These are phyloP conservation scores for Populus tremula DNA, from an alignment of 345 rosid species.

Conservation along the genomic window DNA sequence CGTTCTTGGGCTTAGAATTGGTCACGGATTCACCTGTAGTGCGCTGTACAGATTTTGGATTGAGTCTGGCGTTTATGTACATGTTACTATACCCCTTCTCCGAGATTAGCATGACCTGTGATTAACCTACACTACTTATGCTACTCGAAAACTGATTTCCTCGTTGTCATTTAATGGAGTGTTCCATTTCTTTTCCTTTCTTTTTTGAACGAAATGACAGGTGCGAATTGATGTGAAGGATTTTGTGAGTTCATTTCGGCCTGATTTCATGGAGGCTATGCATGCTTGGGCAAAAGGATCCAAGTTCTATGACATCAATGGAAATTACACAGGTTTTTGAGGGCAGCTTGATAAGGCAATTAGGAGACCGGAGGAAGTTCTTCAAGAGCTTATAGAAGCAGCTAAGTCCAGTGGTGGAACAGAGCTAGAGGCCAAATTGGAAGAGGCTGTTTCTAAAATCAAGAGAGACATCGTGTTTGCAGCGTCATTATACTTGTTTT, in stretches of 20 bases:
- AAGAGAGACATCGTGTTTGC: constrained; percentile 98
- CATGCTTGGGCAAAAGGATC: constrained; percentile 99
- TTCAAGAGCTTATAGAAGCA: constrained; percentile 89
- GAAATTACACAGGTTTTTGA: constrained; percentile 91
- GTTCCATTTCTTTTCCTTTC: not conserved
- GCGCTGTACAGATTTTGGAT: not conserved
- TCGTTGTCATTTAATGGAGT: not conserved
- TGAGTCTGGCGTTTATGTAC: not conserved
- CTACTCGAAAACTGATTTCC: not conserved
- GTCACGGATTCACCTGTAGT: not conserved
- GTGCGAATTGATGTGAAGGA: constrained; percentile 81
- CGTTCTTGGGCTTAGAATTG: not conserved
- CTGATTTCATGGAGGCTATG: constrained; percentile 95
- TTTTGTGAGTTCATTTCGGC: constrained; percentile 80
- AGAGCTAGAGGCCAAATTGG: constrained; percentile 72
- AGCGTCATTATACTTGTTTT: constrained; percentile 64
- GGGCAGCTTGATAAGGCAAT: constrained; percentile 98
- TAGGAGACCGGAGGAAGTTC: constrained; percentile 93
- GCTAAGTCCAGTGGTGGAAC: constrained; percentile 90
- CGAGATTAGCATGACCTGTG: not conserved
- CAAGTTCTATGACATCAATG: constrained; percentile 86
- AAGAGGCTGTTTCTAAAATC: constrained; percentile 82
- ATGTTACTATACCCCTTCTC: not conserved
- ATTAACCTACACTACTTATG: not conserved
- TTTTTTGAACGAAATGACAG: constrained; percentile 31